A percentile compares a stretch with the other conserved stretches of the same genome.
Evolutionary conservation across 139 green algal species (phyloP).

Genomic region (Chlamydomonas sphaeroides): DNA sequence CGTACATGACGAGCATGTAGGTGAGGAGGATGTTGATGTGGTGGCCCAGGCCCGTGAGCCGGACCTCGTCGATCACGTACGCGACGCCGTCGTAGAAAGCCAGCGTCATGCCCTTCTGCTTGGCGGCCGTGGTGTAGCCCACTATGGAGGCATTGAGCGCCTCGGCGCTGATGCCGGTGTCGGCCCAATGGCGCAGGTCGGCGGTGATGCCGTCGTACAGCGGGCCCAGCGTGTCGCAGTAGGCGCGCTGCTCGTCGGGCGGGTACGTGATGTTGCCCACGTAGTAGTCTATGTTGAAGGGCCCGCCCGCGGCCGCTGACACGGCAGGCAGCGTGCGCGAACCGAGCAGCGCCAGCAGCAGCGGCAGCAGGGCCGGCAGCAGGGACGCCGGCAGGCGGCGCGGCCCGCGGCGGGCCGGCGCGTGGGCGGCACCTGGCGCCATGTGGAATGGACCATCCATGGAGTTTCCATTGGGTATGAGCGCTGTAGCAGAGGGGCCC

Average conservation of each 20-base stretch:
- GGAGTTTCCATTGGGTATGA: too few species aligned
- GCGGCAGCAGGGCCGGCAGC: neutral
- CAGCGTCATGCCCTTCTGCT: conserved; percentile 42
- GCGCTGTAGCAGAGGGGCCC: too few species aligned
- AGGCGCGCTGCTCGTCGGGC: conserved; percentile 21
- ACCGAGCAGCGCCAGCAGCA: too few species aligned
- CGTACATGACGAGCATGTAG: conserved; percentile 58
- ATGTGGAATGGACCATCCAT: too few species aligned
- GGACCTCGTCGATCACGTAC: conserved; percentile 39
- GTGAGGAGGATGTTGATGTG: conserved; percentile 54
- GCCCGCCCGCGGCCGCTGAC: too few species aligned
- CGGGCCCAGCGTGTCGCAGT: conserved; percentile 10
- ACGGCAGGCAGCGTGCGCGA: too few species aligned
- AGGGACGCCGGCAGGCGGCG: too few species aligned
- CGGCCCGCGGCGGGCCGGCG: too few species aligned
- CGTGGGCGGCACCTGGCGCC: too few species aligned
- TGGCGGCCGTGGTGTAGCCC: neutral
- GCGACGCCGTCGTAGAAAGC: conserved; percentile 44
- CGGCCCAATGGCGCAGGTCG: conserved; percentile 29
- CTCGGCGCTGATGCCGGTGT: conserved; percentile 1
- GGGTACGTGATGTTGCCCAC: conserved; percentile 29
- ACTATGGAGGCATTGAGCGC: neutral
- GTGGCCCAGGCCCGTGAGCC: conserved; percentile 31
- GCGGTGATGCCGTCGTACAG: conserved; percentile 15
- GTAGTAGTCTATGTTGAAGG: too few species aligned